These are phyloP conservation scores for Trichoderma sp. DNA, from an alignment of 2,329 filamentous ascomycete species.

Conservation along the genomic window DNA sequence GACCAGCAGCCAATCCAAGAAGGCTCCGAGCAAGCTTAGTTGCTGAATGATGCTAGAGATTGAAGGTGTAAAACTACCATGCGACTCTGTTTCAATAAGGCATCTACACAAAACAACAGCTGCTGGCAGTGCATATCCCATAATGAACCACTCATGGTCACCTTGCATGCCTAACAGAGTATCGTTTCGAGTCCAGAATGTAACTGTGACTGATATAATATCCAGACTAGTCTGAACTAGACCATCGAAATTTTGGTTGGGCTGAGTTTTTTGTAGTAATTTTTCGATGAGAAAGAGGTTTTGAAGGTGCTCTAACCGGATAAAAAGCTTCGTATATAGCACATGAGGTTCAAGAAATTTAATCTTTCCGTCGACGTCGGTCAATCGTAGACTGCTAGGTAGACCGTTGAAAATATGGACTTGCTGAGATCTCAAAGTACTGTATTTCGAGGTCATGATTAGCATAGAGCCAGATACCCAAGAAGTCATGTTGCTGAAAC, in stretches of 20 bases:
- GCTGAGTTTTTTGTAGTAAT: neutral
- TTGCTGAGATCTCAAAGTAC: neutral
- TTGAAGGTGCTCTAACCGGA: neutral
- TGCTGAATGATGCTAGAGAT: neutral
- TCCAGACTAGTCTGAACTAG: neutral
- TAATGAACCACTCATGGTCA: neutral
- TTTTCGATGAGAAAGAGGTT: neutral
- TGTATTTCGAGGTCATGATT: neutral
- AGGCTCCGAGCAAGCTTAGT: neutral
- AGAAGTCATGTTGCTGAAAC: too few relatives aligned
- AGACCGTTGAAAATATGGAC: neutral
- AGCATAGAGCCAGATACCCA: too few relatives aligned
- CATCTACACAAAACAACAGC: neutral
- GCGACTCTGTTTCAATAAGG: neutral
- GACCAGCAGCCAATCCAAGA: neutral
- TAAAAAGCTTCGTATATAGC: neutral
- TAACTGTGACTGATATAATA: neutral
- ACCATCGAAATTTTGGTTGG: neutral
- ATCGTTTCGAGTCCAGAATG: conserved; percentile 5
- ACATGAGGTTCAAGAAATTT: neutral
- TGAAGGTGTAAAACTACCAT: neutral
- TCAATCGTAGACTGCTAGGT: neutral
- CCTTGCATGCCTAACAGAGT: neutral
- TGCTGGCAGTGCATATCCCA: neutral
- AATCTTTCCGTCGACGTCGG: neutral